Percentiles rank a stretch among this genome's conserved stretches.
phyloP scores from a whole-genome alignment of 2,329 filamentous ascomycete species.

The Cordyceps farinosa region DNA sequence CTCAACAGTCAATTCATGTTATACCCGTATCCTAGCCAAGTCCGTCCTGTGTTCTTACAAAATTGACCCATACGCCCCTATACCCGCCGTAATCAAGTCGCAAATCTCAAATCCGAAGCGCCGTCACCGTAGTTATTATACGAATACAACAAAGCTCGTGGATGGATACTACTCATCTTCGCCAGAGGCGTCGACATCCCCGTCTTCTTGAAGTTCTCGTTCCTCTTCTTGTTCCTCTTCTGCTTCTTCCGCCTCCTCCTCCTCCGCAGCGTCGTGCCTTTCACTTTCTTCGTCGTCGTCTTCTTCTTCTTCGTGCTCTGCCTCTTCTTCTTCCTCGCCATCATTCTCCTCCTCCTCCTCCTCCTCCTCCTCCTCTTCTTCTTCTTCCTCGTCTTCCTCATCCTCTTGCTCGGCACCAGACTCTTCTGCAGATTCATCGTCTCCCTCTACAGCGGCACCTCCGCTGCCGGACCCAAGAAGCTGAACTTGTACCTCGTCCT shows the following conservation, averaged over 20 bases:
- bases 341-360: slow-evolving; percentile 26
- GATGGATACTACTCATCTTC: slow-evolving; percentile 28
- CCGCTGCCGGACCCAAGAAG: slow-evolving; percentile 23
- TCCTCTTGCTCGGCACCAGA: neutral
- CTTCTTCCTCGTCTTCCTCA: slow-evolving; percentile 8
- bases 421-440: slow-evolving; percentile 8
- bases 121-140: neutral
- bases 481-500: slow-evolving; percentile 34
- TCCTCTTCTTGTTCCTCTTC: neutral
- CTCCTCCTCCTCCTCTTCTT: neutral
- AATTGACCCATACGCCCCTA: slow-evolving; percentile 6
- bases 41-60: slow-evolving; percentile 5
- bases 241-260: neutral
- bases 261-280: neutral
- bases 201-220: slow-evolving; percentile 15
- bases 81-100: neutral
- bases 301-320: neutral
- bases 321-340: neutral
- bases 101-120: slow-evolving; percentile 12
- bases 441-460: slow-evolving; percentile 24
- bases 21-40: slow-evolving; percentile 1
- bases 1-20: slow-evolving; percentile 7
- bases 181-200: slow-evolving; percentile 35
- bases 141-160: neutral
- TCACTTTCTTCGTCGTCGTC: slow-evolving; percentile 3